These are phyloP conservation scores for Cyclotella atomus DNA, from an alignment of 108 stramenopile species.

Conservation along the genomic window DNA sequence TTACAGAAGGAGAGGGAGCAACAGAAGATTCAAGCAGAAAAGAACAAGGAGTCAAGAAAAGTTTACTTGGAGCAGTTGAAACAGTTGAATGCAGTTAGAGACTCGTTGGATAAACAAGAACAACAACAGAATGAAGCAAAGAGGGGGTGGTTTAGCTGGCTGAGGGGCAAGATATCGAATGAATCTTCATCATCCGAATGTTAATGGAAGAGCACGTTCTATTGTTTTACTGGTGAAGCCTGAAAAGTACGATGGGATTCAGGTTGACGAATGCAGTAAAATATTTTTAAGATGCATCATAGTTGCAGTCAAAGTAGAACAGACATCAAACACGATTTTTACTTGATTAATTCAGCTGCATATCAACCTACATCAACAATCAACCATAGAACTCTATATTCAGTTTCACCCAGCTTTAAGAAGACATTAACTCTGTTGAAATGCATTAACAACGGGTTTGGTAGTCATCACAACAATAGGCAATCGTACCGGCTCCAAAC, in stretches of 20 bases:
- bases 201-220: too few species aligned
- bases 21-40: slow-evolving; percentile 58
- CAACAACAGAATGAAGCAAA: neutral
- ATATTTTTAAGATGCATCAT: too few species aligned
- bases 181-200: neutral
- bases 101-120: neutral
- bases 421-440: too few species aligned
- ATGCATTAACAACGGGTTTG: slow-evolving; percentile 77
- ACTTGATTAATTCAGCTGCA: too few species aligned
- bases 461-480: slow-evolving; percentile 87
- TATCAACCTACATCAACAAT: too few species aligned
- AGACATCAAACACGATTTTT: too few species aligned
- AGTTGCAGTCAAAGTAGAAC: too few species aligned
- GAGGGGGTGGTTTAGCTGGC: slow-evolving; percentile 43
- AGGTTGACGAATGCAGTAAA: too few species aligned
- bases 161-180: slow-evolving; percentile 13
- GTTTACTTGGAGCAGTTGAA: slow-evolving; percentile 45
- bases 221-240: too few species aligned
- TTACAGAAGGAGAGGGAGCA: slow-evolving; percentile 57
- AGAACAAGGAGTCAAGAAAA: slow-evolving; percentile 40
- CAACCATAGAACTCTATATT: too few species aligned
- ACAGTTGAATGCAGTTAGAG: slow-evolving; percentile 26
- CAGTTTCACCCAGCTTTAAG: too few species aligned
- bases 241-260: too few species aligned
- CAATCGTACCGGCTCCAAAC: slow-evolving; percentile 80